These are phyloP conservation scores for Heliosperma pusillum DNA, from an alignment of 148 eudicot genomes.

Conservation along the genomic window DNA sequence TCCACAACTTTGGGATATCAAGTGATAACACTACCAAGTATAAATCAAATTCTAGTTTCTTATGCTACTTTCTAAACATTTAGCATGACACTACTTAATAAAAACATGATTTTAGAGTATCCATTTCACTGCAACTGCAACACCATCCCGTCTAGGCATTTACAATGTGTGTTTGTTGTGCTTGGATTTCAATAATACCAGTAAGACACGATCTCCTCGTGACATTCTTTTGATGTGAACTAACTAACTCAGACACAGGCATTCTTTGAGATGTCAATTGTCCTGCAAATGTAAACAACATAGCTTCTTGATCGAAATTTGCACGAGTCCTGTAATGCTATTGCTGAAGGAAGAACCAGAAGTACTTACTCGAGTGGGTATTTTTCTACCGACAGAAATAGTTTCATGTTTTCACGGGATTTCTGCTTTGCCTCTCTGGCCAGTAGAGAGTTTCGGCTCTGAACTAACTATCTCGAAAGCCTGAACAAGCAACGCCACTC, in stretches of 20 bases:
- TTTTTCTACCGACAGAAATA: neutral
- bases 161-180: neutral
- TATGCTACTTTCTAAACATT: too few relatives aligned
- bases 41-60: too few relatives aligned
- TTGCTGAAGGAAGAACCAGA: neutral
- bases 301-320: neutral
- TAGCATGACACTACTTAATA: too few relatives aligned
- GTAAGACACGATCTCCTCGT: neutral
- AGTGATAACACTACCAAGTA: too few relatives aligned
- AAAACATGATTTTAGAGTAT: too few relatives aligned
- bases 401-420: conserved; percentile 9
- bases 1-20: too few relatives aligned
- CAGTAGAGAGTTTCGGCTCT: conserved; percentile 37
- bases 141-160: too few relatives aligned
- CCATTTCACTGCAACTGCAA: too few relatives aligned
- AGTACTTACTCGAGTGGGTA: neutral
- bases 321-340: neutral
- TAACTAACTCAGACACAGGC: neutral
- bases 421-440: conserved; percentile 20
- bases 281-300: neutral
- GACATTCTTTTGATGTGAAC: neutral
- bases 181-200: neutral
- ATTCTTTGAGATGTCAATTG: neutral
- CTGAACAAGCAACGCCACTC: conserved; percentile 70
- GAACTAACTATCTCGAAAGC: conserved; percentile 83